phyloP scores from a whole-genome alignment of 495 filamentous ascomycete species.

The Lichenothelia convexa region DNA sequence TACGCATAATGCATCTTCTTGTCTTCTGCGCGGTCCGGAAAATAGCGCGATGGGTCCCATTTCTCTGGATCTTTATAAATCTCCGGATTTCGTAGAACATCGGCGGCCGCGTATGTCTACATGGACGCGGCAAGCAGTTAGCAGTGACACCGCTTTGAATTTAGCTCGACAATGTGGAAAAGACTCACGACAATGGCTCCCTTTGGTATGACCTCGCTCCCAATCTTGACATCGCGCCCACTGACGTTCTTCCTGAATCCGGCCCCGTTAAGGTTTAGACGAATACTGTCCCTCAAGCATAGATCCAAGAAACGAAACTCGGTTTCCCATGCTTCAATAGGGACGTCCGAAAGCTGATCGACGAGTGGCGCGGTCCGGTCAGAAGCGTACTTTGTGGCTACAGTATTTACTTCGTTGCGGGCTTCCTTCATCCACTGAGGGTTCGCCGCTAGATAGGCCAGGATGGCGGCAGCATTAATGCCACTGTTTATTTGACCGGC shows the following conservation, averaged over 20 bases:
- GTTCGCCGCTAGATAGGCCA: slow-evolving; percentile 22
- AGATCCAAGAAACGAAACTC: slow-evolving; percentile 29
- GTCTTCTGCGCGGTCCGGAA: slow-evolving; percentile 24
- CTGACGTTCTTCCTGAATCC: slow-evolving; percentile 20
- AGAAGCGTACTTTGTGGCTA: slow-evolving; percentile 19
- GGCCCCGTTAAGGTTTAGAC: slow-evolving; percentile 18
- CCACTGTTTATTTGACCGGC: slow-evolving; percentile 26
- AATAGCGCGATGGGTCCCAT: slow-evolving; percentile 28
- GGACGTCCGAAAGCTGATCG: slow-evolving; percentile 22
- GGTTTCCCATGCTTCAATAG: slow-evolving; percentile 27
- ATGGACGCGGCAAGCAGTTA: too few relatives aligned
- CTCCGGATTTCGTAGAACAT: slow-evolving; percentile 23
- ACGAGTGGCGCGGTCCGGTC: slow-evolving; percentile 17
- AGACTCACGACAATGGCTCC: slow-evolving; percentile 26
- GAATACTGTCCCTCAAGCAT: slow-evolving; percentile 27
- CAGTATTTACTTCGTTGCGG: slow-evolving; percentile 23
- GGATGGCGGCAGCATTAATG: slow-evolving; percentile 25
- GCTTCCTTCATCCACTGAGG: slow-evolving; percentile 23
- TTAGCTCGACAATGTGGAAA: too few relatives aligned
- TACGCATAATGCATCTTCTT: slow-evolving; percentile 23
- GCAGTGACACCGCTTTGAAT: too few relatives aligned
- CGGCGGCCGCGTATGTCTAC: slow-evolving; percentile 13
- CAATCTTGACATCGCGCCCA: slow-evolving; percentile 20
- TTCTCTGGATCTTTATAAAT: slow-evolving; percentile 24
- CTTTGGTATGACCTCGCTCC: slow-evolving; percentile 26